Conservation (phyloP, 371 early-diverging fungal species). For the Rhizomucor pusillus region DNA sequence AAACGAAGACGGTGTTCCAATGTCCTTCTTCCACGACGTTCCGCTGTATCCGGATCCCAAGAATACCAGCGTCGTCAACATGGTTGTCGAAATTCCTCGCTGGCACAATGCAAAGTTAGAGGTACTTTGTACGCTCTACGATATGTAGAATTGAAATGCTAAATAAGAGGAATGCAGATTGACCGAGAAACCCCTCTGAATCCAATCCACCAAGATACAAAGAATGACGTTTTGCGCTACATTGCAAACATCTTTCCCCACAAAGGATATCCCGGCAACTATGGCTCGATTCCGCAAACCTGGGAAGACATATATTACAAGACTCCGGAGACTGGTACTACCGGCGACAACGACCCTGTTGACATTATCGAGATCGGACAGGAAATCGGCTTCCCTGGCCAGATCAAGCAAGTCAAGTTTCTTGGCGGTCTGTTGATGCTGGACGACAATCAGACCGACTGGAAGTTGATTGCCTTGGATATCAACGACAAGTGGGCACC, state of each 20-base stretch:
- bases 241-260: conserved; percentile 99
- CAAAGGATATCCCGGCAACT: conserved; percentile 99
- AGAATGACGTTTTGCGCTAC: conserved; percentile 97
- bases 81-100: conserved; percentile 99
- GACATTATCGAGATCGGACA: conserved; percentile 96
- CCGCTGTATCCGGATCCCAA: conserved; percentile 9
- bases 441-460: conserved; percentile 97
- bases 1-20: conserved; percentile 11
- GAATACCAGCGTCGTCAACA: conserved; percentile 54
- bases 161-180: conserved; percentile 9
- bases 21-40: conserved; percentile 13
- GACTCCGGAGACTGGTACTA: conserved; percentile 82
- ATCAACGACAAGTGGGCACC: conserved; percentile 84
- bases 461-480: conserved; percentile 96
- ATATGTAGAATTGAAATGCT: background rate
- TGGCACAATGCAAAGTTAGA: conserved; percentile 99
- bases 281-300: conserved; percentile 98
- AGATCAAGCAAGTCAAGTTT: conserved; percentile 96
- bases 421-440: conserved; percentile 93
- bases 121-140: conserved; percentile 41
- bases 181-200: conserved; percentile 63
- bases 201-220: conserved; percentile 98
- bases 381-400: conserved; percentile 77
- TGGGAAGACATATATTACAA: conserved; percentile 95
- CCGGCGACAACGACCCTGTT: conserved; percentile 97